Evolutionary conservation across 2,329 filamentous ascomycete species (phyloP).

Genomic region (Pseudonectria buxi): DNA sequence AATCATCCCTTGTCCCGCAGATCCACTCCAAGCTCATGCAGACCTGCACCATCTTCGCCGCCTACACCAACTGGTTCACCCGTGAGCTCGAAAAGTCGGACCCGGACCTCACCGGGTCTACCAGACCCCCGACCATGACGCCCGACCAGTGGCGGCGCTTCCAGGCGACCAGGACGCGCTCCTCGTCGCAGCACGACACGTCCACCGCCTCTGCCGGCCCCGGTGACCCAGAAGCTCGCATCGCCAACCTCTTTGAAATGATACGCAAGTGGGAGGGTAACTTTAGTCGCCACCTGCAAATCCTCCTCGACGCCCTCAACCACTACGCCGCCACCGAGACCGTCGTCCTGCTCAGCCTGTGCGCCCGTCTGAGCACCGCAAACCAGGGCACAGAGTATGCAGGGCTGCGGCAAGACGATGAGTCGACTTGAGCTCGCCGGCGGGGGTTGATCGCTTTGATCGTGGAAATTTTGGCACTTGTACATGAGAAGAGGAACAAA

Average conservation of each 20-base stretch:
- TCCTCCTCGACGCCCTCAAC: constrained; percentile 88
- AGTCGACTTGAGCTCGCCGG: constrained; percentile 27
- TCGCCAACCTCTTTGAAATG: constrained; percentile 77
- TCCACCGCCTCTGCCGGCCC: constrained; percentile 30
- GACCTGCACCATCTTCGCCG: constrained; percentile 89
- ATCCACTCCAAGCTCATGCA: constrained; percentile 97
- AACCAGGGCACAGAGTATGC: constrained; percentile 67
- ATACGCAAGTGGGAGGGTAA: constrained; percentile 89
- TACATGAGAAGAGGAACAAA: no score
- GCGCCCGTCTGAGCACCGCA: constrained; percentile 72
- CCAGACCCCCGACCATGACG: constrained; percentile 54
- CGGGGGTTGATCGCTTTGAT: no score
- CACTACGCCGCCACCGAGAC: constrained; percentile 98
- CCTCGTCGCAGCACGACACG: constrained; percentile 25
- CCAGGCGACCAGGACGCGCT: constrained; percentile 38
- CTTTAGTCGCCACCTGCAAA: constrained; percentile 87
- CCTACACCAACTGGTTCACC: constrained; percentile 80
- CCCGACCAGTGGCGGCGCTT: constrained; percentile 55
- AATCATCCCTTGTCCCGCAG: constrained; percentile 37
- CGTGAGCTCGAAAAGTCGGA: constrained; percentile 80
- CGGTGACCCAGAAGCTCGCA: constrained; percentile 38
- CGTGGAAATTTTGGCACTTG: no score
- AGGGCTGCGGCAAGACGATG: constrained; percentile 53
- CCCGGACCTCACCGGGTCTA: constrained; percentile 61
- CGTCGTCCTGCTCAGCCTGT: constrained; percentile 83